A percentile compares a stretch with the other conserved stretches of the same genome.
phyloP scores from a whole-genome alignment of 306 rosid genomes.

The Malus sylvestris region DNA sequence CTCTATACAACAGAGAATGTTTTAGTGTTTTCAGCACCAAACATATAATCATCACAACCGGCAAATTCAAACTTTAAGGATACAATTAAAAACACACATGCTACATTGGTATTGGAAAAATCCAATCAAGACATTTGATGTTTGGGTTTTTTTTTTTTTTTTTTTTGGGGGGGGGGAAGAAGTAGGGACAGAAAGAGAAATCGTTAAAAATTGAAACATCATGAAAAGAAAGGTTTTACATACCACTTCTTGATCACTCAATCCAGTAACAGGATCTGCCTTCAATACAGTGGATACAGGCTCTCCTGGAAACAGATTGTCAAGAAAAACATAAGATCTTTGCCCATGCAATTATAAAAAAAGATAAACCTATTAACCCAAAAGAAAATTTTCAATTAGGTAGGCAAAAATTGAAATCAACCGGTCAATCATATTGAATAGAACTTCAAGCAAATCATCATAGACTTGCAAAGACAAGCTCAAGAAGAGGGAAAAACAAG shows the following conservation, averaged over 20 bases:
- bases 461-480: not conserved
- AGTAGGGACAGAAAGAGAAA: not conserved
- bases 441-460: not conserved
- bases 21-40: not conserved
- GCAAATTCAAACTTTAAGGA: not conserved
- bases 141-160: too few relatives aligned
- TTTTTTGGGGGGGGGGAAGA: too few relatives aligned
- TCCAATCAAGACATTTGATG: not conserved
- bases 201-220: not conserved
- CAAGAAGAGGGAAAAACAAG: not conserved
- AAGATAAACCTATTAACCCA: not conserved
- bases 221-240: not conserved
- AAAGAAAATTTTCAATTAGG: not conserved
- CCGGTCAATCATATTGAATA: not conserved
- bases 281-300: conserved; percentile 23
- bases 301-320: conserved; percentile 27
- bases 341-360: not conserved
- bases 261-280: conserved; percentile 14
- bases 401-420: not conserved
- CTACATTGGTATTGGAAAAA: not conserved
- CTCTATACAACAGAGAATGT: not conserved
- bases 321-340: conserved; percentile 8
- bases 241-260: conserved; percentile 35
- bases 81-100: not conserved
- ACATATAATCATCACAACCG: not conserved